Base-by-base conservation (phyloP, 441 rosid genomes). In the Pelargonium myrrhifolium region DNA sequence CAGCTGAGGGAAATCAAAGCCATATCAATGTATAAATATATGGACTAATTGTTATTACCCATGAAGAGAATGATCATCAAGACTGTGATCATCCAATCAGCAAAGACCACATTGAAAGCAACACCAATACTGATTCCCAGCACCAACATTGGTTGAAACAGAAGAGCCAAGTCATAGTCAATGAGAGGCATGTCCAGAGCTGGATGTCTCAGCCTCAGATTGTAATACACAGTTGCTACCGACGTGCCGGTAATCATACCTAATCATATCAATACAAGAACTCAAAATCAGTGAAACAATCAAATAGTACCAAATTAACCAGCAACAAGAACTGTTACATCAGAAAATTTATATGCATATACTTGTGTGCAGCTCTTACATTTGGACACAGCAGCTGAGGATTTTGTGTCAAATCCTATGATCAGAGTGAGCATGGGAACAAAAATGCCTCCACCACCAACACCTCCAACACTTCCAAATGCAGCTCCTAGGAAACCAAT, bases 221-320 rank as follows among this genome's bases (percentile, higher is more conserved):
- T 88, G 76, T 84, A 88, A 80, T 85, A 82, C 55, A 88, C 90
- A 22, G 87, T 81, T 60, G 93, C 86, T 22, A 47, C 81, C 59
- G 90, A 74, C 55, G 85, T 90, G 64, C 93, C 93, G 87, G 85
- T 84, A 72, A 88, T 88, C 93, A 88, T 88, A 69, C 93, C 93
- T 87, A 62, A n/a, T 63, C 47, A 55, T n/a, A n/a, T 12, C 8
- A 49, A 49, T 6, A 5, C n/a, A 49, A n/a, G n/a, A 15, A 12
- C 8, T 49, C 18, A 49, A n/a, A 12, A 49, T 12, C n/a, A 49
- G 56, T 10, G 6, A 9, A 37, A 8, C 40, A 37, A 37, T 37
- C 40, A 37, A 37, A 37, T n/a, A n/a, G n/a, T 37, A 37, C 9
- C 8, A 37, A 37, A 37, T 37, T 1, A 37, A 37, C 1, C 40